Evolutionary conservation across 352 stramenopile genomes (phyloP).

Genomic region (Globisporangium irregulare): DNA sequence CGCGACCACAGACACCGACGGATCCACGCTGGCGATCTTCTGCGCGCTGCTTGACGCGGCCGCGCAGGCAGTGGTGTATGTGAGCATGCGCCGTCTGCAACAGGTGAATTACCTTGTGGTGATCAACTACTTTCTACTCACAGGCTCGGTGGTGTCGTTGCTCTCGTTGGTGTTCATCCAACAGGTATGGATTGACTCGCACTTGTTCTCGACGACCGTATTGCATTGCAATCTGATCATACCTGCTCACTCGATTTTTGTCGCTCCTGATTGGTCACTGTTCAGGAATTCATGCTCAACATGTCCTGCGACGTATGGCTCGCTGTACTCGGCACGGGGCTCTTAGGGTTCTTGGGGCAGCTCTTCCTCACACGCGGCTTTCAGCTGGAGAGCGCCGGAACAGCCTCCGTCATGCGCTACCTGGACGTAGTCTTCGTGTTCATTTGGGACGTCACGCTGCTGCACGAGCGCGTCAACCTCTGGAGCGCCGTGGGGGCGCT

Average conservation of each 20-base stretch:
- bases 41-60: slow-evolving; percentile 25
- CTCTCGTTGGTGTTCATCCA: slow-evolving; percentile 25
- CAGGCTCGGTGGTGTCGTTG: slow-evolving; percentile 24
- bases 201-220: not conserved
- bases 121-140: slow-evolving; percentile 42
- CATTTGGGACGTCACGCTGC: slow-evolving; percentile 31
- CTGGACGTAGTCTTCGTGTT: slow-evolving; percentile 45
- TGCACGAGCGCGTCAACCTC: slow-evolving; percentile 30
- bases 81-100: slow-evolving; percentile 33
- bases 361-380: slow-evolving; percentile 44
- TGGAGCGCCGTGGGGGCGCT: slow-evolving; percentile 35
- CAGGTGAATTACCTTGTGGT: slow-evolving; percentile 34
- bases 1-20: slow-evolving; percentile 14
- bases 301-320: slow-evolving; percentile 21
- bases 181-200: slow-evolving; percentile 7
- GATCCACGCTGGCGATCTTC: slow-evolving; percentile 25
- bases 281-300: slow-evolving; percentile 16
- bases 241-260: not conserved
- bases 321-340: slow-evolving; percentile 25
- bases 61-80: slow-evolving; percentile 27
- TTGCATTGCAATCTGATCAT: not conserved
- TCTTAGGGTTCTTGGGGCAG: slow-evolving; percentile 38
- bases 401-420: slow-evolving; percentile 41
- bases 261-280: not conserved
- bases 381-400: slow-evolving; percentile 38